Evolutionary conservation across 179 eudicot species (phyloP).

Genomic region (Patellifolia procumbens): DNA sequence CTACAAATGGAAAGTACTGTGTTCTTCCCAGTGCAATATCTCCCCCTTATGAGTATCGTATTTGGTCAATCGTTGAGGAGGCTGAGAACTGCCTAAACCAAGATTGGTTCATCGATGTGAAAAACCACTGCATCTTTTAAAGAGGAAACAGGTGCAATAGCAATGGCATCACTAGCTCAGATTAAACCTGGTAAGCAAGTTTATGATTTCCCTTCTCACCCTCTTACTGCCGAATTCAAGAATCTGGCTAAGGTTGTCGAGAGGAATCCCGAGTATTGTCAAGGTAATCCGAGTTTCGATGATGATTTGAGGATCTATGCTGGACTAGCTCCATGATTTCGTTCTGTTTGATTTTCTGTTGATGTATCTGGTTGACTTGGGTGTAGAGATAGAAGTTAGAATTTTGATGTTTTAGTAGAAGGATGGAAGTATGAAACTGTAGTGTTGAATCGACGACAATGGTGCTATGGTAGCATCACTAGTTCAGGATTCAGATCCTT

Average conservation of each 20-base stretch:
- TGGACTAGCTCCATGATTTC: neutral
- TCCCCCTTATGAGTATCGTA: neutral
- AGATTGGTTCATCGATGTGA: constrained; percentile 26
- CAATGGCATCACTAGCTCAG: constrained; percentile 4
- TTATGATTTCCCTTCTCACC: constrained; percentile 24
- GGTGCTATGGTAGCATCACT: no score
- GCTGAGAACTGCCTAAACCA: constrained; percentile 17
- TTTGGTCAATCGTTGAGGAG: constrained; percentile 5
- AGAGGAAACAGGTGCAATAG: constrained; percentile 19
- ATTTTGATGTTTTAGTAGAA: no score
- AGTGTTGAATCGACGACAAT: no score
- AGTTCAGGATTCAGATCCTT: no score
- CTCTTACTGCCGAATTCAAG: constrained; percentile 1
- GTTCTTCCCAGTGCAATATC: neutral
- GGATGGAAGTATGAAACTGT: no score
- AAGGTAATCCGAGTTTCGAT: neutral
- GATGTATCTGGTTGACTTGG: no score
- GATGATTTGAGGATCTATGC: neutral
- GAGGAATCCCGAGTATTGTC: neutral
- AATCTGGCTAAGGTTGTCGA: neutral
- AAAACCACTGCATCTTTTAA: neutral
- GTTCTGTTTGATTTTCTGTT: no score
- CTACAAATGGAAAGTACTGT: neutral
- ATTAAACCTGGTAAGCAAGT: neutral
- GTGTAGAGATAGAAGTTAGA: no score